Percentiles rank a stretch among this genome's conserved stretches.
Conservation (phyloP, 2,329 filamentous ascomycete genomes). For the Laburnicola sp. region DNA sequence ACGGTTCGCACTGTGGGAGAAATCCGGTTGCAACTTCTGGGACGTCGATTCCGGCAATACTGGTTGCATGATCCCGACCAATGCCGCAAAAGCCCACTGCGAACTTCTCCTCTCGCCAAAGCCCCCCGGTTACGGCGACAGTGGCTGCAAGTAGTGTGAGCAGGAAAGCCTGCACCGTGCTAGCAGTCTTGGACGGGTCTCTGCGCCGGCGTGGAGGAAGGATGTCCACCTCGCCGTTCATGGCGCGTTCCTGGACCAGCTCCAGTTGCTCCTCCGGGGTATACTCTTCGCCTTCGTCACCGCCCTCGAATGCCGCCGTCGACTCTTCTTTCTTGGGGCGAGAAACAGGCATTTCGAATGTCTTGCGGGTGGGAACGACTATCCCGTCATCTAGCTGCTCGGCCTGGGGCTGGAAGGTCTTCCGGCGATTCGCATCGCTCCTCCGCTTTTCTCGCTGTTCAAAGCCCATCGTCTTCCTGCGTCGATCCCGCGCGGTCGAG, state of each 20-base stretch:
- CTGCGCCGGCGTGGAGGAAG: slow-evolving; percentile 44
- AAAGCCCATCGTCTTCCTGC: slow-evolving; percentile 56
- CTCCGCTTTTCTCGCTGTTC: slow-evolving; percentile 48
- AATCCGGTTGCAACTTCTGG: slow-evolving; percentile 73
- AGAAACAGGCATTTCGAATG: slow-evolving; percentile 61
- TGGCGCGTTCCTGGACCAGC: slow-evolving; percentile 69
- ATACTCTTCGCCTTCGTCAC: slow-evolving; percentile 86
- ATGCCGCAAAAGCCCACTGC: slow-evolving; percentile 93
- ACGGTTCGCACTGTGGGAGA: slow-evolving; percentile 83
- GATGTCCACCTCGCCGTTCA: slow-evolving; percentile 58
- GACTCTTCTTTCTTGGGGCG: slow-evolving; percentile 49
- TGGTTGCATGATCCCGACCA: slow-evolving; percentile 60
- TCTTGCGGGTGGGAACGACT: slow-evolving; percentile 58
- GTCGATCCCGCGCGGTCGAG: slow-evolving; percentile 48
- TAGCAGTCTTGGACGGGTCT: slow-evolving; percentile 45
- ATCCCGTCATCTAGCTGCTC: slow-evolving; percentile 57
- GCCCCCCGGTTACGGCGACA: slow-evolving; percentile 71
- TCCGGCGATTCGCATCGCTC: slow-evolving; percentile 48
- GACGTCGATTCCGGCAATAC: slow-evolving; percentile 64
- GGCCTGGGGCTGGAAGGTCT: slow-evolving; percentile 47
- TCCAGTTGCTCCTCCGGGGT: slow-evolving; percentile 84
- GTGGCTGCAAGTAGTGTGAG: slow-evolving; percentile 72
- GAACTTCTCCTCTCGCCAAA: slow-evolving; percentile 95
- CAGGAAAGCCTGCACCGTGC: slow-evolving; percentile 65
- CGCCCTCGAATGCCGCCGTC: slow-evolving; percentile 37